These are phyloP conservation scores for Ormosia emarginata DNA, from an alignment of 306 rosid genomes.

Conservation along the genomic window DNA sequence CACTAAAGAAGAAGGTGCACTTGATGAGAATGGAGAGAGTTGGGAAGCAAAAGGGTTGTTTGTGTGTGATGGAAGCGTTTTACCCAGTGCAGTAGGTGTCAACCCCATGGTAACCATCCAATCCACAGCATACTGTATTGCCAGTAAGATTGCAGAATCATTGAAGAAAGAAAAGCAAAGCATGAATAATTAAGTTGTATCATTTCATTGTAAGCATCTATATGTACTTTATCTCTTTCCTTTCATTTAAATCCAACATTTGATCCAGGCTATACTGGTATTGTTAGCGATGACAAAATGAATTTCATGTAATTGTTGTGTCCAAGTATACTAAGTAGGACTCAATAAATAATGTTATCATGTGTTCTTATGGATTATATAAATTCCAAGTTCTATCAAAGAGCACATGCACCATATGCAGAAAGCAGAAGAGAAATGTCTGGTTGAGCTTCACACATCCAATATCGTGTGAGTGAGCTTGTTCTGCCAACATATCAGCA, in stretches of 20 bases:
- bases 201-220: not conserved
- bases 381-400: not conserved
- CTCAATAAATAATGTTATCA: not conserved
- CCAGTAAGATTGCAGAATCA: constrained; percentile 65
- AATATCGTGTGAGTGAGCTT: not conserved
- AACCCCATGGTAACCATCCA: constrained; percentile 95
- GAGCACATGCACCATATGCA: not conserved
- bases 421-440: too few relatives aligned
- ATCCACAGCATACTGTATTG: constrained; percentile 81
- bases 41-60: constrained; percentile 89
- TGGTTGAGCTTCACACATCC: not conserved
- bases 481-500: not conserved
- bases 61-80: constrained; percentile 87
- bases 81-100: constrained; percentile 83
- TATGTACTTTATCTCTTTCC: not conserved
- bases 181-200: not conserved
- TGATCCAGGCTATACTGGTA: not conserved
- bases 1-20: constrained; percentile 62
- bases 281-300: not conserved
- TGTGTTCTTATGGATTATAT: not conserved
- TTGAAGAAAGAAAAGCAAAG: constrained; percentile 18
- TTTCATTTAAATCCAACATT: not conserved
- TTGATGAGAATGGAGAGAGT: constrained; percentile 78
- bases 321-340: not conserved
- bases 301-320: not conserved